A percentile compares a stretch with the other conserved stretches of the same genome.
phyloP scores from a whole-genome alignment of 1,284 basidiomycete species.

The Papiliotrema fonsecae region DNA sequence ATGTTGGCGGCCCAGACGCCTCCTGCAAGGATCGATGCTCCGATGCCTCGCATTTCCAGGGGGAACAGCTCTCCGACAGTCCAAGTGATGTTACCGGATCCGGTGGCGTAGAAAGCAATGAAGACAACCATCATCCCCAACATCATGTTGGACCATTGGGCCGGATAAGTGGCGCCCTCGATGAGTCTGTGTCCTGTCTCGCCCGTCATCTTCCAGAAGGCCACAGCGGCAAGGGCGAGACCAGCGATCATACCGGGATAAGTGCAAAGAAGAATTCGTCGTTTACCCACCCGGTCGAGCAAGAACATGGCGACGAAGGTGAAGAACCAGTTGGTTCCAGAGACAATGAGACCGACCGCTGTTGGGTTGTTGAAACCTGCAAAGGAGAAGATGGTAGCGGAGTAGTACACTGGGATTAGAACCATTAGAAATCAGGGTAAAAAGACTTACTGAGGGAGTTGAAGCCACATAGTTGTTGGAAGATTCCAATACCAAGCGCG shows the following conservation, averaged over 20 bases:
- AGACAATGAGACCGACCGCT: slow-evolving; percentile 36
- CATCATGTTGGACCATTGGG: slow-evolving; percentile 61
- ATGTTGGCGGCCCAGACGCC: slow-evolving; percentile 56
- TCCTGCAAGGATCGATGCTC: slow-evolving; percentile 36
- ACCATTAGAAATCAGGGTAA: not conserved
- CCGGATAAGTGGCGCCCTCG: slow-evolving; percentile 61
- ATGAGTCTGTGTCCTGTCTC: slow-evolving; percentile 62
- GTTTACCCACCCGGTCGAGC: slow-evolving; percentile 42
- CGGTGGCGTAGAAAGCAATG: slow-evolving; percentile 39
- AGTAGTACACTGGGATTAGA: slow-evolving; percentile 34
- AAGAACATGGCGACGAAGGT: slow-evolving; percentile 38
- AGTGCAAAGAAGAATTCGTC: slow-evolving; percentile 36
- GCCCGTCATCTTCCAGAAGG: slow-evolving; percentile 52
- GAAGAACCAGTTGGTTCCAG: slow-evolving; percentile 41
- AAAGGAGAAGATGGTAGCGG: slow-evolving; percentile 37
- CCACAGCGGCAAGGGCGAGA: slow-evolving; percentile 38
- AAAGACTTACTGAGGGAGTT: slow-evolving; percentile 44
- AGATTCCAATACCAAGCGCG: slow-evolving; percentile 48
- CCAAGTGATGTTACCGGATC: slow-evolving; percentile 47
- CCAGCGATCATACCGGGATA: slow-evolving; percentile 40
- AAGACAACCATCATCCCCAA: slow-evolving; percentile 45
- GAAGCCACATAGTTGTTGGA: slow-evolving; percentile 55
- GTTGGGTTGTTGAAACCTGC: slow-evolving; percentile 44
- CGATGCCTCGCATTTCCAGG: slow-evolving; percentile 42
- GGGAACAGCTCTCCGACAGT: slow-evolving; percentile 50